Conservation (phyloP, 2,329 filamentous ascomycete species). For the Elsinoe australis region DNA sequence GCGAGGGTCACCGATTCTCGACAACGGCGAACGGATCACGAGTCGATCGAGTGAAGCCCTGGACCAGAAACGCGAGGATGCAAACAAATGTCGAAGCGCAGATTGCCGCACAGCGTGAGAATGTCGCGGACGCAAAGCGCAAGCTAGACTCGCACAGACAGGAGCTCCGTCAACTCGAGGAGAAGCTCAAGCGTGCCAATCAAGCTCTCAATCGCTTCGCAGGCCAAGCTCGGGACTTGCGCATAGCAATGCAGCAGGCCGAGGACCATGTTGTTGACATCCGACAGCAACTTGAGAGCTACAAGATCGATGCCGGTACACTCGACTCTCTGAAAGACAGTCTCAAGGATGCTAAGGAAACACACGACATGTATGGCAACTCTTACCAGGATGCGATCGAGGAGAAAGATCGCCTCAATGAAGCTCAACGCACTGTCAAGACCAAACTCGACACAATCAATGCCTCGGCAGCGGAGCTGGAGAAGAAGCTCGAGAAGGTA, state of each 20-base stretch:
- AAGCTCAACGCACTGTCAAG: constrained; percentile 29
- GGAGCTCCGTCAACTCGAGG: constrained; percentile 42
- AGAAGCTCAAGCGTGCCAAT: constrained; percentile 44
- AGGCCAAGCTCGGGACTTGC: constrained; percentile 42
- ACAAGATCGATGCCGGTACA: constrained; percentile 48
- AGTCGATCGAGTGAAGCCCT: constrained; percentile 48
- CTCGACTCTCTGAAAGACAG: constrained; percentile 39
- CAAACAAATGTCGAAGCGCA: constrained; percentile 28
- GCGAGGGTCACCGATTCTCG: constrained; percentile 54
- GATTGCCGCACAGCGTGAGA: constrained; percentile 37
- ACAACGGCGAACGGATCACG: constrained; percentile 42
- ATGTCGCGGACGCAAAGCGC: constrained; percentile 27
- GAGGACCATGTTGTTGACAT: constrained; percentile 58
- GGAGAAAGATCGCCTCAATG: constrained; percentile 39
- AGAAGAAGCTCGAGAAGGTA: constrained; percentile 24
- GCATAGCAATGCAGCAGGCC: constrained; percentile 50
- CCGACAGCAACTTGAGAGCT: constrained; percentile 55
- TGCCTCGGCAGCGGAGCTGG: not conserved
- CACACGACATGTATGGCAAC: constrained; percentile 36
- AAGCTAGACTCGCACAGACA: constrained; percentile 49
- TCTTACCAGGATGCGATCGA: constrained; percentile 44
- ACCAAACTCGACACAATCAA: constrained; percentile 27
- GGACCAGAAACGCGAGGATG: constrained; percentile 53
- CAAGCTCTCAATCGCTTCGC: constrained; percentile 45
- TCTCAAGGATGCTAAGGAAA: constrained; percentile 51